Evolutionary conservation across 257 asterid genomes (phyloP).

Genomic region (Ehretia macrophylla): DNA sequence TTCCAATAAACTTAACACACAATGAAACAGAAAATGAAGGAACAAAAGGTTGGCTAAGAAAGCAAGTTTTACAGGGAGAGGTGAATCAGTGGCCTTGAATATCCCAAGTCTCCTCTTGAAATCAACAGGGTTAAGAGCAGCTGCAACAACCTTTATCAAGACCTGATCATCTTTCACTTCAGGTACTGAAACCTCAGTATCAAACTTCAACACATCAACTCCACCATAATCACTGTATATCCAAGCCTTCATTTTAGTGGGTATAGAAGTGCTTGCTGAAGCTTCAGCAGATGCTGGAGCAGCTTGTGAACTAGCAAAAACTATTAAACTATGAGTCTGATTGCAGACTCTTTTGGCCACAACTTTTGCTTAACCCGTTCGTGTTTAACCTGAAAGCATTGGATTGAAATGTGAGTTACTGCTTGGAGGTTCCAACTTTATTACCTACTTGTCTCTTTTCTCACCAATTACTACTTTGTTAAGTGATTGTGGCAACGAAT

Average conservation of each 20-base stretch:
- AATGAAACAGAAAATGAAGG: background rate
- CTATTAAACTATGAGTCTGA: constrained; percentile 22
- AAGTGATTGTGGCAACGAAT: no score
- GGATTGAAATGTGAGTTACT: constrained; percentile 21
- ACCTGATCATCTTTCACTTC: constrained; percentile 66
- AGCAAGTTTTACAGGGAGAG: constrained; percentile 74
- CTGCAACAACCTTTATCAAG: constrained; percentile 75
- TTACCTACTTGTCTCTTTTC: no score
- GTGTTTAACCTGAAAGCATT: constrained; percentile 14
- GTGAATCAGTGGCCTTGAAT: constrained; percentile 88
- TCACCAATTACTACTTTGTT: no score
- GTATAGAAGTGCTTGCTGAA: constrained; percentile 39
- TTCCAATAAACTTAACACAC: no score
- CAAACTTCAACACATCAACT: constrained; percentile 66
- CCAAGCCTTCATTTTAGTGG: constrained; percentile 85
- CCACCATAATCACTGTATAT: constrained; percentile 71
- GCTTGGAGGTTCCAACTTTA: no score
- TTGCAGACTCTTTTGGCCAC: constrained; percentile 8
- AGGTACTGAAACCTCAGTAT: constrained; percentile 54
- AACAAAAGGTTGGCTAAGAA: background rate
- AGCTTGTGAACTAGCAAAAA: constrained; percentile 55
- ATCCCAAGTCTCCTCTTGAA: constrained; percentile 70
- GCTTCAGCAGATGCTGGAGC: constrained; percentile 40
- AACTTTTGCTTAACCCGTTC: constrained; percentile 12
- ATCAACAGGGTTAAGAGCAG: constrained; percentile 89